These are phyloP conservation scores for Botryosphaeria dothidea DNA, from an alignment of 2,329 filamentous ascomycete genomes.

Conservation along the genomic window DNA sequence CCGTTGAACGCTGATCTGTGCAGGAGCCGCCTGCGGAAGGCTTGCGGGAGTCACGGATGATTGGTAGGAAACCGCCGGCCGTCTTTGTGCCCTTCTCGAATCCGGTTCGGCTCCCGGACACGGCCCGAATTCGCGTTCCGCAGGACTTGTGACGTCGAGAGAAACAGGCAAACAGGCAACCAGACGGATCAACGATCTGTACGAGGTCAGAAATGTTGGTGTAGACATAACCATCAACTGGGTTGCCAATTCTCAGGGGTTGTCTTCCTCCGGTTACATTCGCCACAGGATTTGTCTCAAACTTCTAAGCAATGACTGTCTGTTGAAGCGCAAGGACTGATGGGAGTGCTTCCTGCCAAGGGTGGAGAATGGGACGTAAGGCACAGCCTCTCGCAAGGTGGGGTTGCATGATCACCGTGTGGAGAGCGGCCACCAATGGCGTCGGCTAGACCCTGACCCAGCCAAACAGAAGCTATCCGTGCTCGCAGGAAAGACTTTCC, in stretches of 20 bases:
- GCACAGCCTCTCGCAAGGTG: not conserved
- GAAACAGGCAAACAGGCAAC: not conserved
- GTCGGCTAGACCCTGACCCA: not conserved
- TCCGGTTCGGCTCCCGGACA: not conserved
- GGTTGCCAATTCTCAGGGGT: not conserved
- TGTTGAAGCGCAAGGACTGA: not conserved
- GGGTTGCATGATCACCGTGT: not conserved
- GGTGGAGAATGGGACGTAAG: not conserved
- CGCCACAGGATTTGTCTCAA: not conserved
- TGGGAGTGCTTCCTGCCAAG: not conserved
- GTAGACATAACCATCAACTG: not conserved
- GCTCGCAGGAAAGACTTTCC: constrained; percentile 1
- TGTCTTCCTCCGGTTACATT: not conserved
- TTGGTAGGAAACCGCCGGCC: not conserved
- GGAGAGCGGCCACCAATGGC: not conserved
- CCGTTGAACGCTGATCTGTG: constrained; percentile 10
- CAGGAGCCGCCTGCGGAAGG: not conserved
- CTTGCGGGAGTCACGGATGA: not conserved
- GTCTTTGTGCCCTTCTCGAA: not conserved
- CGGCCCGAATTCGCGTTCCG: not conserved
- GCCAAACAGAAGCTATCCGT: not conserved
- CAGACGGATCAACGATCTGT: not conserved
- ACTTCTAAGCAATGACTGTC: not conserved
- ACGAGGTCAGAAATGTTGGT: not conserved
- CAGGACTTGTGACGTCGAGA: not conserved